Evolutionary conservation across 768 basidiomycete species (phyloP).

Genomic region (Candolleomyces efflorescens): DNA sequence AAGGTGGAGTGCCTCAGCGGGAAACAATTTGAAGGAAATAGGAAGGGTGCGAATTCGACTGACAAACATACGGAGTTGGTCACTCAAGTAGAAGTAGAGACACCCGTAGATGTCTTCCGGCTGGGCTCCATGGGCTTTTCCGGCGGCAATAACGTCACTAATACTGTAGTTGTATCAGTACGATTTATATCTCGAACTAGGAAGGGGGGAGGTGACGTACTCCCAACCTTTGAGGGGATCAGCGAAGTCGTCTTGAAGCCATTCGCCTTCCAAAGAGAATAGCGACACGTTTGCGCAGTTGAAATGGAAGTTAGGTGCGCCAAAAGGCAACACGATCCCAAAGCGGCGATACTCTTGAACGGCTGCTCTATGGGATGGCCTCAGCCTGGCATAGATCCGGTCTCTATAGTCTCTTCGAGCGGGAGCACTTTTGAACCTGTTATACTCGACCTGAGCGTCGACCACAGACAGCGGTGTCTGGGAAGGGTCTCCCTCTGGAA

Average conservation of each 20-base stretch:
- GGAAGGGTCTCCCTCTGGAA: too few relatives aligned
- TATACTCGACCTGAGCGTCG: constrained; percentile 24
- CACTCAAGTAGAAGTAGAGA: constrained; percentile 42
- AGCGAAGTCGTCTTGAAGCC: constrained; percentile 12
- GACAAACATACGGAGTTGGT: constrained; percentile 35
- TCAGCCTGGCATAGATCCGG: constrained; percentile 26
- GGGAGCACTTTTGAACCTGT: constrained; percentile 26
- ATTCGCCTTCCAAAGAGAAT: constrained; percentile 26
- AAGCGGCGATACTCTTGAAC: constrained; percentile 27
- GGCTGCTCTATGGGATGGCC: constrained; percentile 37
- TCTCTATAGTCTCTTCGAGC: constrained; percentile 30
- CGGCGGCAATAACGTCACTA: constrained; percentile 27
- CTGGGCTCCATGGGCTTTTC: constrained; percentile 32
- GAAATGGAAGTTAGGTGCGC: constrained; percentile 31
- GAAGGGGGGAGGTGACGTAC: constrained; percentile 21
- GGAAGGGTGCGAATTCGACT: constrained; percentile 27
- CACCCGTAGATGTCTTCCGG: constrained; percentile 46
- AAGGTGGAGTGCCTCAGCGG: constrained; percentile 21
- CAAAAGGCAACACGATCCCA: constrained; percentile 39
- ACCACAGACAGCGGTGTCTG: neutral
- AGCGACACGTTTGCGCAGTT: constrained; percentile 32
- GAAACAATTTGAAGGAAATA: constrained; percentile 29
- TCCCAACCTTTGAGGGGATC: constrained; percentile 42
- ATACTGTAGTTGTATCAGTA: constrained; percentile 20
- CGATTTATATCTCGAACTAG: neutral